A percentile compares a stretch with the other conserved stretches of the same genome.
Conservation (phyloP, 352 stramenopile species). For the Globisporangium middletonii region DNA sequence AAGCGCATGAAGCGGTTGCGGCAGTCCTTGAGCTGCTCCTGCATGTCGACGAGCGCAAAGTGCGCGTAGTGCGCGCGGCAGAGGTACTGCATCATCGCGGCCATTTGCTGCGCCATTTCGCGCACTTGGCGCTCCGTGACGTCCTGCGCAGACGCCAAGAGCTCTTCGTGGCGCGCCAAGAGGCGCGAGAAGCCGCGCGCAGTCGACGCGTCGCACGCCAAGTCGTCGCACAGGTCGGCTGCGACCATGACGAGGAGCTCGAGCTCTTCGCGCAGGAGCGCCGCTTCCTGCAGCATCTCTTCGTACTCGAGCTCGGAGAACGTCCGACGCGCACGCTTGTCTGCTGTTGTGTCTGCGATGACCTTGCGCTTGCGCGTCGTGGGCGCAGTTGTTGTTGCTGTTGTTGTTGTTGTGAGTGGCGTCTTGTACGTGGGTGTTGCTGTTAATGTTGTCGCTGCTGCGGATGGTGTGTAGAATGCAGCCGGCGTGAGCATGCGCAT, state of each 20-base stretch:
- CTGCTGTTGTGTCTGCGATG: slow-evolving; percentile 20
- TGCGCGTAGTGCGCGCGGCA: slow-evolving; percentile 58
- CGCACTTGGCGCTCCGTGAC: slow-evolving; percentile 53
- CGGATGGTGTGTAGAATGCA: slow-evolving; percentile 2
- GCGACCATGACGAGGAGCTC: slow-evolving; percentile 60
- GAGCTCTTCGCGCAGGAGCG: slow-evolving; percentile 59
- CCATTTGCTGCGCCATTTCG: slow-evolving; percentile 63
- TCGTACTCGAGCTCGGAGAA: slow-evolving; percentile 74
- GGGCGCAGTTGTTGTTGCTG: not conserved
- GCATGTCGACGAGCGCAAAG: slow-evolving; percentile 71
- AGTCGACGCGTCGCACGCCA: slow-evolving; percentile 26
- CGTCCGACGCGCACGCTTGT: slow-evolving; percentile 43
- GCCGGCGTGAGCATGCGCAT: slow-evolving; percentile 10
- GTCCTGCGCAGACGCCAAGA: slow-evolving; percentile 38
- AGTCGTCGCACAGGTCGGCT: slow-evolving; percentile 47
- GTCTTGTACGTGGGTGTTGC: not conserved
- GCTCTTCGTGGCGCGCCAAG: slow-evolving; percentile 38
- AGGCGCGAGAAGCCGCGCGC: slow-evolving; percentile 24
- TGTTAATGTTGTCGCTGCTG: not conserved
- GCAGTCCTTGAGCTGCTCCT: slow-evolving; percentile 55
- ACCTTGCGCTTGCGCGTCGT: slow-evolving; percentile 47
- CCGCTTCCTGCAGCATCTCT: slow-evolving; percentile 63
- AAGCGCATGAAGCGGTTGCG: slow-evolving; percentile 75
- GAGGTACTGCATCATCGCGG: slow-evolving; percentile 68
- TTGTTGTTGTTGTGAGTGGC: too few species aligned